These are phyloP conservation scores for Lippia alba DNA, from an alignment of 305 asterid genomes.

Conservation along the genomic window DNA sequence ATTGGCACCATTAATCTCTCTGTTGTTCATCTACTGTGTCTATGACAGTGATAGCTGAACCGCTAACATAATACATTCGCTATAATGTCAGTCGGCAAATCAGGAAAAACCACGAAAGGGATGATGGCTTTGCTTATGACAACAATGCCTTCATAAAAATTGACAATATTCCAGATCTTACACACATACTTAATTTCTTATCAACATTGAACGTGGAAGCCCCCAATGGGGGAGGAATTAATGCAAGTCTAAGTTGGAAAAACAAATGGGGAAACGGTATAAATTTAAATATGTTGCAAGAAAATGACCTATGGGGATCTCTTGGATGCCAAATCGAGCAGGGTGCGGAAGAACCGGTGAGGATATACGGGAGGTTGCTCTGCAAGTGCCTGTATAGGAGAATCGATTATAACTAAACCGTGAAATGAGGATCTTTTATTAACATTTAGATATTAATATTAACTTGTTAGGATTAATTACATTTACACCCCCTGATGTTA, in stretches of 20 bases:
- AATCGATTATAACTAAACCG: neutral
- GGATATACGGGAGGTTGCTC: conserved; percentile 88
- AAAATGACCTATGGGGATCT: conserved; percentile 41
- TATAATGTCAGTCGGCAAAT: conserved; percentile 14
- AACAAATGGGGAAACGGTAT: neutral
- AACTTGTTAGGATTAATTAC: too few species aligned
- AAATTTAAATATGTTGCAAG: neutral
- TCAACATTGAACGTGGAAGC: too few species aligned
- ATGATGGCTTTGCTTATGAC: conserved; percentile 17
- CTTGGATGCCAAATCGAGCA: conserved; percentile 75
- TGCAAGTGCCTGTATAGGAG: conserved; percentile 65
- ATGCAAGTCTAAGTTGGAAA: neutral
- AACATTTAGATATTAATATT: too few species aligned
- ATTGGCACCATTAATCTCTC: conserved; percentile 17
- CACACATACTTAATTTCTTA: too few species aligned
- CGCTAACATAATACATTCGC: conserved; percentile 1
- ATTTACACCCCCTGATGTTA: too few species aligned
- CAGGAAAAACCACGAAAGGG: neutral
- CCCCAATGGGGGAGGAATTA: neutral
- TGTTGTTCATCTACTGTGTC: conserved; percentile 7
- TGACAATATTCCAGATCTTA: too few species aligned
- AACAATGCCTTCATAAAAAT: neutral
- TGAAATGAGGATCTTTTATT: neutral
- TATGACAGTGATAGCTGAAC: conserved; percentile 31
- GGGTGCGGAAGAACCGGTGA: conserved; percentile 71